phyloP scores from a whole-genome alignment of 768 basidiomycete species.

The Chalciporus sphaerocephalus region DNA sequence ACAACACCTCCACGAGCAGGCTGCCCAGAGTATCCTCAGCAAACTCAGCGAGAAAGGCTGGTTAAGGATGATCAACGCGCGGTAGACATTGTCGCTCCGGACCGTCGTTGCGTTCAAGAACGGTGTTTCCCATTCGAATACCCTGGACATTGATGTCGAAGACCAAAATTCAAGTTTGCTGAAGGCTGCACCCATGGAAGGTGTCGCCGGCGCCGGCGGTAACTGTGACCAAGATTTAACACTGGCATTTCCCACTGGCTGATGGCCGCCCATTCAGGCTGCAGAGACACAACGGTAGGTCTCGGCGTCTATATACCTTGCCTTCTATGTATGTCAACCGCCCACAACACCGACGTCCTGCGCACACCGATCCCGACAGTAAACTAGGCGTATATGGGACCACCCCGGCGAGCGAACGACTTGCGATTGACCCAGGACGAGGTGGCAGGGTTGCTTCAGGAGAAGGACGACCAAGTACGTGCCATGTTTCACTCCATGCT shows the following conservation, averaged over 20 bases:
- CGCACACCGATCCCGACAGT: slow-evolving; percentile 3
- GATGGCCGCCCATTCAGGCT: neutral
- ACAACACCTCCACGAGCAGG: slow-evolving; percentile 55
- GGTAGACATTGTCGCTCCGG: slow-evolving; percentile 8
- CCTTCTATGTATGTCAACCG: slow-evolving; percentile 17
- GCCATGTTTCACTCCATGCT: neutral
- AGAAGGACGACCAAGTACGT: slow-evolving; percentile 29
- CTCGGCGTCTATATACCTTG: slow-evolving; percentile 3
- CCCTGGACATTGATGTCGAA: neutral
- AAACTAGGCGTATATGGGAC: slow-evolving; percentile 22
- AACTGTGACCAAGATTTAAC: neutral
- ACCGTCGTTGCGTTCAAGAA: slow-evolving; percentile 22
- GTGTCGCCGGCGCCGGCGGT: neutral
- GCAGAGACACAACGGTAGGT: neutral
- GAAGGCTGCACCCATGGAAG: slow-evolving; percentile 1
- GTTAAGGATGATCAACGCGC: slow-evolving; percentile 84
- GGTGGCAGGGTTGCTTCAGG: slow-evolving; percentile 13
- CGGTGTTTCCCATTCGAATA: slow-evolving; percentile 22
- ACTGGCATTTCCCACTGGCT: neutral
- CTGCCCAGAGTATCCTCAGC: slow-evolving; percentile 56
- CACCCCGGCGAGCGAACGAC: slow-evolving; percentile 16
- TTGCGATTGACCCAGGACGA: slow-evolving; percentile 20
- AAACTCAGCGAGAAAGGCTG: slow-evolving; percentile 72
- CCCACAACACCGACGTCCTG: slow-evolving; percentile 1
- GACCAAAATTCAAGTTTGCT: slow-evolving; percentile 2